Evolutionary conservation across 23 red algal genomes (phyloP).

Genomic region (Gracilaria domingensis): DNA sequence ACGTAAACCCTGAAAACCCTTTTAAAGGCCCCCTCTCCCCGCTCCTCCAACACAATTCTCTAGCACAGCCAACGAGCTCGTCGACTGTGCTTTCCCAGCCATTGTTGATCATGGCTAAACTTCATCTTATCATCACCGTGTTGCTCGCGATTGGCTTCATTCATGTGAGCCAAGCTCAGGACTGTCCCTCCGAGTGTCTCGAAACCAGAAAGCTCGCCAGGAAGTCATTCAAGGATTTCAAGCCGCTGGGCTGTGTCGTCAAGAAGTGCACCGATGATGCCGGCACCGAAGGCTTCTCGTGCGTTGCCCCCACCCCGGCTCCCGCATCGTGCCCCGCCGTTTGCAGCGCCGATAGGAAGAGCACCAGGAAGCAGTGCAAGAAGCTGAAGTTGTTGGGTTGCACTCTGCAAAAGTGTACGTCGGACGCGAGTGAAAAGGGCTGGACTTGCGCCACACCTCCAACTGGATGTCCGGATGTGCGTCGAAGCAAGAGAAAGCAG

Average conservation of each 20-base stretch:
- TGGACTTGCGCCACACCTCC: slow-evolving; percentile 1
- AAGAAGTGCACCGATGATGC: slow-evolving; percentile 1
- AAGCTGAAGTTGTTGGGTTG: neutral
- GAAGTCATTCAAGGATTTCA: too few species aligned
- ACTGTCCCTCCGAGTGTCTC: too few species aligned
- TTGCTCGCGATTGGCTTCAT: too few species aligned
- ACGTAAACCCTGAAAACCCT: too few species aligned
- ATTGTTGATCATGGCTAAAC: too few species aligned
- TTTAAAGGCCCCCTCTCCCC: too few species aligned
- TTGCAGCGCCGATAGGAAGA: neutral
- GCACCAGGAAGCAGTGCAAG: neutral
- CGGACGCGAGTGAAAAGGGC: neutral
- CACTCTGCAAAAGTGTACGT: neutral
- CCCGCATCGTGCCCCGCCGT: neutral
- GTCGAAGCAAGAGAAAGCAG: slow-evolving; percentile 8
- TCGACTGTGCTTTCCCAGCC: too few species aligned
- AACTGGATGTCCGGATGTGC: slow-evolving; percentile 11
- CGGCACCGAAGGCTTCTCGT: slow-evolving; percentile 1
- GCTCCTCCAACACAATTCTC: too few species aligned
- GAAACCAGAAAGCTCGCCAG: too few species aligned
- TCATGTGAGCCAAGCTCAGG: too few species aligned
- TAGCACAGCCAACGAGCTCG: too few species aligned
- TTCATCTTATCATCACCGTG: too few species aligned
- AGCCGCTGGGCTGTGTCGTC: neutral
- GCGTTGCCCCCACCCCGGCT: slow-evolving; percentile 5